A percentile compares a stretch with the other conserved stretches of the same genome.
Evolutionary conservation across 768 basidiomycete species (phyloP).

Genomic region (Trametes villosa): DNA sequence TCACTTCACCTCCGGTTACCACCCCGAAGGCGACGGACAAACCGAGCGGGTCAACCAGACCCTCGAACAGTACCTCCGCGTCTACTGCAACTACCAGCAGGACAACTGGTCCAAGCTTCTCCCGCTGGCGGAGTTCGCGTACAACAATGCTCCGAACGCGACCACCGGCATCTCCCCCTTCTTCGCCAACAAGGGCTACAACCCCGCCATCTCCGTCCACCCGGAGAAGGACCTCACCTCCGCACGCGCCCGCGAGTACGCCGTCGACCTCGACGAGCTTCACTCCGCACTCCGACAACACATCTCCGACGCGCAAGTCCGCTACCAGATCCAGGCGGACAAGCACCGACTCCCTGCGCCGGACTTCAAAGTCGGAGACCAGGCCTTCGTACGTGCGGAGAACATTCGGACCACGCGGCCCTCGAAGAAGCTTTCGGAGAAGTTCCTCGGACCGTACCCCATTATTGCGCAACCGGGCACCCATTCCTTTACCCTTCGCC

Average conservation of each 20-base stretch:
- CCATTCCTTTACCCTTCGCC: conserved; percentile 27
- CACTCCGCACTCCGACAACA: too few relatives aligned
- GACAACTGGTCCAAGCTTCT: too few relatives aligned
- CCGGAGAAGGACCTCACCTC: conserved; percentile 23
- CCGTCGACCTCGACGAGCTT: too few relatives aligned
- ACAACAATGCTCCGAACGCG: too few relatives aligned
- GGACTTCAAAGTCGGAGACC: conserved; percentile 7
- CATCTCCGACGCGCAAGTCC: conserved; percentile 24
- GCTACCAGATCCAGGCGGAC: conserved; percentile 28
- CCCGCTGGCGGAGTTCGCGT: too few relatives aligned
- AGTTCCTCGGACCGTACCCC: too few relatives aligned
- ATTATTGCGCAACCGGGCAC: too few relatives aligned
- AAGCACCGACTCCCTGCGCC: conserved; percentile 1
- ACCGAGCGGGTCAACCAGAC: neutral
- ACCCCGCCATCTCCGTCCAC: conserved; percentile 23
- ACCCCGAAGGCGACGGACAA: neutral
- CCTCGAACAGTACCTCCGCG: too few relatives aligned
- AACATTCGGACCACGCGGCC: too few relatives aligned
- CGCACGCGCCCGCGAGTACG: too few relatives aligned
- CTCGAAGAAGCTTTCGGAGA: too few relatives aligned
- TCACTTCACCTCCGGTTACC: conserved; percentile 1
- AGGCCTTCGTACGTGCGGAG: neutral
- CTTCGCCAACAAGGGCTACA: conserved; percentile 22
- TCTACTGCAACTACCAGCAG: too few relatives aligned
- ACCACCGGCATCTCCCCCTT: conserved; percentile 7